Conservation (phyloP, 2,329 filamentous ascomycete genomes). For the Penicillium psychrosexuale region DNA sequence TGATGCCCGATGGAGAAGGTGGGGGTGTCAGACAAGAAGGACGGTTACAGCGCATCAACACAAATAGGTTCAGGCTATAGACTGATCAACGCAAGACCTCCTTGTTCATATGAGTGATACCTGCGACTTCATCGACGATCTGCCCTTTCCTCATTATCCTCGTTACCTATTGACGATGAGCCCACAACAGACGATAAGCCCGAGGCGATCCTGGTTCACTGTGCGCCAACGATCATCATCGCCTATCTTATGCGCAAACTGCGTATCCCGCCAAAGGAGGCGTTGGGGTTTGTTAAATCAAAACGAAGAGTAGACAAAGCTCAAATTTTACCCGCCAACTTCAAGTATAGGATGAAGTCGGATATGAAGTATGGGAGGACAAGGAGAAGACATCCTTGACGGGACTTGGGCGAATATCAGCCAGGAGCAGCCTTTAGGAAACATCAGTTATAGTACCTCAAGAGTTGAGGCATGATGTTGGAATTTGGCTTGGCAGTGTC, state of each 20-base stretch:
- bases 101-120: constrained; percentile 25
- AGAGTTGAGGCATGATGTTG: no score
- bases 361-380: constrained; percentile 29
- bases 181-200: constrained; percentile 4
- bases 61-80: constrained; percentile 29
- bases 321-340: constrained; percentile 28
- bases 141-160: constrained; percentile 3
- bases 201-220: constrained; percentile 26
- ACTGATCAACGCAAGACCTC: constrained; percentile 30
- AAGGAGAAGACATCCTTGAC: constrained; percentile 12
- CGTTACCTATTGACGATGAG: not conserved
- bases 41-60: constrained; percentile 18
- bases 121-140: constrained; percentile 27
- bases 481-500: no score
- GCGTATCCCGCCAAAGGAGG: no score
- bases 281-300: no score
- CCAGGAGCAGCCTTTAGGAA: no score
- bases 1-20: constrained; percentile 23
- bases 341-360: constrained; percentile 26
- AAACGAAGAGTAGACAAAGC: constrained; percentile 20
- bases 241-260: constrained; percentile 1
- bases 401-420: no score
- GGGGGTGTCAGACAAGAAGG: constrained; percentile 18
- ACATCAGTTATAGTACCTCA: no score
- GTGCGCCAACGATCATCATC: constrained; percentile 27